Evolutionary conservation across 495 filamentous ascomycete genomes (phyloP), one percentile per base, ranked within the genome.

Genomic region (Penicillium bialowiezense): DNA sequence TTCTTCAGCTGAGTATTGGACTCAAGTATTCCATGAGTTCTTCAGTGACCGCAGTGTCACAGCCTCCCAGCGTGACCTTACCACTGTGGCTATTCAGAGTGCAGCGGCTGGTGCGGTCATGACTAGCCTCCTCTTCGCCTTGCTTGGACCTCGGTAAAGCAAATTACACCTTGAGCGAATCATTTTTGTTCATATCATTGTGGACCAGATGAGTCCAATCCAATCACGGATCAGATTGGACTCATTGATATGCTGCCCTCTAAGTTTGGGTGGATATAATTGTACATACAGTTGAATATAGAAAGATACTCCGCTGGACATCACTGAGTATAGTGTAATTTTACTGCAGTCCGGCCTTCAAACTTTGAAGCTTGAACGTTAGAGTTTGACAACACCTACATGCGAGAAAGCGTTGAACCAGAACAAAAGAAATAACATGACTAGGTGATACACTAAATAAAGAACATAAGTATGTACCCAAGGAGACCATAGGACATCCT

Each of bases 51-150:
- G 83, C 53, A 69, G 70, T 52, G 71, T 95, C 50, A 70, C 77
- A 48, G 53, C 91, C 37, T 79, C 81, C 17, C 89, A 90, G 66
- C 77, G 83, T 37, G 91, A 96, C 58, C 59, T 88, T 6, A 92
- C 90, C 3, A 67, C 83, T 21, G 69, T 86, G 47, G 83, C 82
- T 10, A 62, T 92, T 21, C 81, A 91, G 63, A 81, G 88, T 54
- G 83, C 82, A 32, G 86, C 81, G n/a, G 77, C 82, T 10, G 90
- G 91, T 17, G 86, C 86, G 6, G 74, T 80, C 2, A 56, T 88
- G 1, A 78, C 80, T 46, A 78, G 77, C 26, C 58, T 83, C 28
- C 39, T 90, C n/a, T 67, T 84, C 41, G 62, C 83, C 14, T 36
- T 91, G 15, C 50, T 88, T 41, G 76, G 79, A 51, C 68, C 71